Evolutionary conservation across 805 yeast genomes (phyloP), one percentile per base, ranked within the genome.

Genomic region (Yarrowia hollandica): DNA sequence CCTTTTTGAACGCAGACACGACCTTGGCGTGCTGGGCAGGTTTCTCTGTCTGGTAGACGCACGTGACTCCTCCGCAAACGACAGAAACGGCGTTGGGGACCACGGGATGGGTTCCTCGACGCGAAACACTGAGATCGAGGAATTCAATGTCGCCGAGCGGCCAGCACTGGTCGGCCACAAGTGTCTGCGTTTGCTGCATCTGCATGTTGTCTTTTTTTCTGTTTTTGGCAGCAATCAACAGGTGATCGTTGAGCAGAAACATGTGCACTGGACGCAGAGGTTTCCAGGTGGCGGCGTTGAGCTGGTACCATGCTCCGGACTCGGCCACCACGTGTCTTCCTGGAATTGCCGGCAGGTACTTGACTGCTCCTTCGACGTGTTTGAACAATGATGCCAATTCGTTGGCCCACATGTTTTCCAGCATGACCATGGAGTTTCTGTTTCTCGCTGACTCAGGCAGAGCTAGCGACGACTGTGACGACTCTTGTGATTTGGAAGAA

Each of bases 361-460:
- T 87, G 65, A 88, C 91, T 0, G 96, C 90, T n/a, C 96, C 95
- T 63, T 91, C 96, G 14, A 91, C 96, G 63, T 86, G 89, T 64
- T 83, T 83, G 70, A 85, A 90, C 55, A 90, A 72, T 8, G 82
- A 78, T 59, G 80, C 81, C 67, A 90, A 74, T 67, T 87, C 90
- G 39, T 77, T 76, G 14, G 84, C 86, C 96, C 97, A 90, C 76
- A 87, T 81, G 65, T 84, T 84, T 69, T 88, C 92, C 55, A 90
- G 73, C 58, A 88, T 81, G 57, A 86, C 66, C 55, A 90, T 82
- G 59, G 90, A 83, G 62, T 85, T 82, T 39, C 96, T 75, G 68
- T 86, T 90, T 56, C 75, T 74, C 58, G 62, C 67, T 26, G 54
- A 62, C 15, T 48, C 39, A 14, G 55, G 55, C 12, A 44, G 55